Evolutionary conservation across 768 basidiomycete species (phyloP), one percentile per base, ranked within the genome.

Genomic region (Lactifluus volemus): DNA sequence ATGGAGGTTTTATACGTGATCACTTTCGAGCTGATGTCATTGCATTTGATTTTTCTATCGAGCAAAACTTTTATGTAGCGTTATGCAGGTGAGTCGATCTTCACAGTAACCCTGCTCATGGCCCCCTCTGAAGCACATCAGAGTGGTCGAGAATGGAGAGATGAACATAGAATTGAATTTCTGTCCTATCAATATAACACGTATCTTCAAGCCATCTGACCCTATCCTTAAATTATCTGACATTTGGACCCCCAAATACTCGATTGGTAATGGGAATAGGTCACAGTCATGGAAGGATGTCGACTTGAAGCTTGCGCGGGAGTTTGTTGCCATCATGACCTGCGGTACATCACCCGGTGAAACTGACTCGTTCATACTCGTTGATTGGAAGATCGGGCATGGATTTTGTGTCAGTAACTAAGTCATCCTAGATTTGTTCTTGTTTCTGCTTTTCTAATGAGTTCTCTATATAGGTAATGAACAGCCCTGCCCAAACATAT

Each of bases 291-390:
- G 25, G 25, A 25, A 25, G 25, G 25, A 49, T 9, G 47, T 49
- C 36, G 55, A 56, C 9, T 49, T 56, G 55, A 56, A 56, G 55
- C 49, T 56, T 21, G 55, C 15, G 17, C 45, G 55, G 17, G 55
- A 56, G 8, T 49, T 56, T 49, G 15, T 56, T 3, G 47, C 34
- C 10, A 15, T 56, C 34, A 56, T 56, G 55, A 36, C 21, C 0
- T 38, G 55, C 7, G 47, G 47, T 25, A 34, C 9, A 6, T 9
- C 5, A 6, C 6, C 2, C 9, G 25, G 25, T 2, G 25, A 25
- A 5, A 6, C 5, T 34, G 32, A 34, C 5, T 6, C 32, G 32
- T 34, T 34, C 32, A 6, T 34, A 5, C 44, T 55, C 10, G 21
- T 55, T 2, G 34, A 55, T 32, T 48, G 55, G 55, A 38, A 7